These are phyloP conservation scores for Sequoia sempervirens DNA, from an alignment of 75 land plant species.

Conservation along the genomic window DNA sequence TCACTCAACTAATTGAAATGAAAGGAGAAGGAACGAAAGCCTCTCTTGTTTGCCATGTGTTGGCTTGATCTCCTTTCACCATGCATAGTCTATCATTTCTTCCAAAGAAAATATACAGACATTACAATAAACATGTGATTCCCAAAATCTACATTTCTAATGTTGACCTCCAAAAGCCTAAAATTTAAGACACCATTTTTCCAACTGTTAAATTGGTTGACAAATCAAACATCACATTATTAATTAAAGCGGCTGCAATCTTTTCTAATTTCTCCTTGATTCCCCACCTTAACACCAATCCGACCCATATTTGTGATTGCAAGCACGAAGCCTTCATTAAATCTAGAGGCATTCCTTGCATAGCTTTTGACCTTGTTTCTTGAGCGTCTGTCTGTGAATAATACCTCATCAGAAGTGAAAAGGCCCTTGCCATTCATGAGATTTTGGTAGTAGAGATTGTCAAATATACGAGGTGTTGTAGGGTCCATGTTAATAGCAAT, in stretches of 20 bases:
- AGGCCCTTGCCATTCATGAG: conserved; percentile 46
- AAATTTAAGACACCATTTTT: no score
- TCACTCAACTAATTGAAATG: no score
- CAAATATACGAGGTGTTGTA: conserved; percentile 48
- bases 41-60: no score
- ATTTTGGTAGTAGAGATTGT: conserved; percentile 63
- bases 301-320: conserved; percentile 54
- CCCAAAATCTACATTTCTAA: no score
- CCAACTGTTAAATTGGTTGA: not conserved
- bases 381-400: conserved; percentile 44
- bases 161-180: no score
- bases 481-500: conserved; percentile 57
- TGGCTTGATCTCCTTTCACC: no score
- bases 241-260: conserved; percentile 55
- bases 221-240: not conserved
- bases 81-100: no score
- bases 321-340: conserved; percentile 28
- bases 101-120: no score
- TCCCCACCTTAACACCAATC: conserved; percentile 53
- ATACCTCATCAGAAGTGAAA: conserved; percentile 59
- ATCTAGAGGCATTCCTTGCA: conserved; percentile 28
- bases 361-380: conserved; percentile 29
- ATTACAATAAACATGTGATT: no score
- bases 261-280: conserved; percentile 47
- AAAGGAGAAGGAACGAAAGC: no score